phyloP scores from a whole-genome alignment of 176 grass and related monocot genomes.

The Aegilops sharonensis region DNA sequence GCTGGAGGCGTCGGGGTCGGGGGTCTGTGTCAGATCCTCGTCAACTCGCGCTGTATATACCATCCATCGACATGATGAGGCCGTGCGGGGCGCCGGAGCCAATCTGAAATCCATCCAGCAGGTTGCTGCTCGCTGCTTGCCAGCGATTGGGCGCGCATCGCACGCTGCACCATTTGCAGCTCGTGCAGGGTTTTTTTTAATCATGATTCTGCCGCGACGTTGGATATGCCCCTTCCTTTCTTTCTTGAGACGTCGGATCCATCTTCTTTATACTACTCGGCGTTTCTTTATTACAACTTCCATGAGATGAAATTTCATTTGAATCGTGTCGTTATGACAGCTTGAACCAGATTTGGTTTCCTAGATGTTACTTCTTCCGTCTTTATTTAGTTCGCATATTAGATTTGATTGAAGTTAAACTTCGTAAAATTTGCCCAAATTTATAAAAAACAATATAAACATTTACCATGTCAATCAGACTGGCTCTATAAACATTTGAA shows the following conservation, averaged over 20 bases:
- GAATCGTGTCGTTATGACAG: too few relatives aligned
- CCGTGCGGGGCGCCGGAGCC: neutral
- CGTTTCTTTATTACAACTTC: too few relatives aligned
- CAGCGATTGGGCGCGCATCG: neutral
- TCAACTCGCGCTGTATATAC: slow-evolving; percentile 1
- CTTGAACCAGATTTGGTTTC: too few relatives aligned
- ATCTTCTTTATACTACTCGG: neutral
- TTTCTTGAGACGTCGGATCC: neutral
- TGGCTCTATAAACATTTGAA: too few relatives aligned
- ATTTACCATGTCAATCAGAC: too few relatives aligned
- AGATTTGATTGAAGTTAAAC: too few relatives aligned
- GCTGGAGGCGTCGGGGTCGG: neutral
- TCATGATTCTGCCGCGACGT: neutral
- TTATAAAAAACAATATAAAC: too few relatives aligned
- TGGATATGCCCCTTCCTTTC: neutral
- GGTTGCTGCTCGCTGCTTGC: neutral
- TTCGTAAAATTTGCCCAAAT: too few relatives aligned
- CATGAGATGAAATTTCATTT: too few relatives aligned
- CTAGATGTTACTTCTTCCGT: too few relatives aligned
- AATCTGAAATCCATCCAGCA: slow-evolving; percentile 9
- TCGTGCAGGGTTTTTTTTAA: neutral
- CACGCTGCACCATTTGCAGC: neutral
- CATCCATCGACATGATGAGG: neutral
- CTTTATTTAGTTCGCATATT: too few relatives aligned
- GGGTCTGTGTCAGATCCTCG: neutral